A percentile compares a stretch with the other conserved stretches of the same genome.
phyloP scores from a whole-genome alignment of 2,329 filamentous ascomycete genomes.

The Hymenoscyphus salicellus region DNA sequence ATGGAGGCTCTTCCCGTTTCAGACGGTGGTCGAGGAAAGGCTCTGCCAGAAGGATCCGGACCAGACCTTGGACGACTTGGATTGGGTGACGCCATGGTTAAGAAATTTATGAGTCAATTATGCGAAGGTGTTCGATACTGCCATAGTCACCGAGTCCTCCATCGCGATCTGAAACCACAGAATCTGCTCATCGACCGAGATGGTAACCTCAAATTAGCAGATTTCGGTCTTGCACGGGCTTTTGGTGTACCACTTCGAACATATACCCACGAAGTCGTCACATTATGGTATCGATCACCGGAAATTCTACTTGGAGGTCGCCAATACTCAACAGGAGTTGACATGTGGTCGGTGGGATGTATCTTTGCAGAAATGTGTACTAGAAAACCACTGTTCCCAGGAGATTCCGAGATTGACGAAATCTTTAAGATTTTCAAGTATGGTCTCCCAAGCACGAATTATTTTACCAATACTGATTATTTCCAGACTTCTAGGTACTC shows the following conservation, averaged over 20 bases:
- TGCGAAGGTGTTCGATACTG: conserved; percentile 84
- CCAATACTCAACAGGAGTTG: conserved; percentile 89
- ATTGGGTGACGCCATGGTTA: conserved; percentile 76
- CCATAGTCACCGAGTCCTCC: conserved; percentile 81
- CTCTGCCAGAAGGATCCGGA: conserved; percentile 73
- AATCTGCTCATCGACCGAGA: conserved; percentile 84
- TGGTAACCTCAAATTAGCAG: conserved; percentile 84
- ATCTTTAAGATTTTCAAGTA: conserved; percentile 94
- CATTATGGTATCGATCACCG: conserved; percentile 86
- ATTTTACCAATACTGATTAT: conserved; percentile 23
- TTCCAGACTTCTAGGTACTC: conserved; percentile 73
- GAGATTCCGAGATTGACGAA: conserved; percentile 89
- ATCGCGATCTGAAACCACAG: conserved; percentile 87
- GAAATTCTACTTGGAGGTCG: conserved; percentile 88
- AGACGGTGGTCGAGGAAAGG: conserved; percentile 81
- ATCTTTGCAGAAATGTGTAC: conserved; percentile 98
- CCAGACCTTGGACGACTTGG: conserved; percentile 64
- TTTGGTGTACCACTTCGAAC: conserved; percentile 89
- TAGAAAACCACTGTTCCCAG: conserved; percentile 85
- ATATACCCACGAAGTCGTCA: conserved; percentile 94
- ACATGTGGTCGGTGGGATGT: conserved; percentile 94
- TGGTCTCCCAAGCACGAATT: conserved; percentile 25
- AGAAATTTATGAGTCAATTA: conserved; percentile 89
- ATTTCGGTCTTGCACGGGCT: conserved; percentile 84
- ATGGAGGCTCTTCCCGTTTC: conserved; percentile 86